Conservation (phyloP, 2,329 filamentous ascomycete genomes). For the Anthostomella pinea region DNA sequence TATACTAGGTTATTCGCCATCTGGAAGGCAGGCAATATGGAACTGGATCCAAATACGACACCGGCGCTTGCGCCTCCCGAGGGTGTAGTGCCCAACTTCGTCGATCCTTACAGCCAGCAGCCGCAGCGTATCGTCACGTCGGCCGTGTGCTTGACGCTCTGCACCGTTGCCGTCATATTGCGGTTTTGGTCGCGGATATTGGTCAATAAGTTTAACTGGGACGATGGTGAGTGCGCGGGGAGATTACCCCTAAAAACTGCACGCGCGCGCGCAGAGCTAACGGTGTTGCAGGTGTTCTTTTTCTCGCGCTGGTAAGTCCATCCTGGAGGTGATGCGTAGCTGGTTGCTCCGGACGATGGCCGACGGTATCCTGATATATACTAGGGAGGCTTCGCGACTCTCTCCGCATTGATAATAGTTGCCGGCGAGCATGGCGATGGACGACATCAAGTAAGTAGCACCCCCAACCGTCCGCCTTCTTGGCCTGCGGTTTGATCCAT, state of each 20-base stretch:
- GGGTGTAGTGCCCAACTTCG: conserved; percentile 1
- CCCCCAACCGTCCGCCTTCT: no score
- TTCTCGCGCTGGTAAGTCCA: neutral
- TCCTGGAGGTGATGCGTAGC: no score
- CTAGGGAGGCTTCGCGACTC: neutral
- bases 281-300: neutral
- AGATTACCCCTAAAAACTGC: neutral
- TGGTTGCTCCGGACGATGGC: no score
- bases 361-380: no score
- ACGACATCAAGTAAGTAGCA: neutral
- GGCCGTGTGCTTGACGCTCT: neutral
- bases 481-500: neutral
- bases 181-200: conserved; percentile 1
- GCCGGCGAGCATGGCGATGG: neutral
- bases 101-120: conserved; percentile 1
- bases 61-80: conserved; percentile 1
- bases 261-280: neutral
- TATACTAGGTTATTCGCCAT: no score
- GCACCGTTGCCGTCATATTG: neutral
- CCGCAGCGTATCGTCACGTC: conserved; percentile 1
- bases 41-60: neutral
- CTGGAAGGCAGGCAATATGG: no score
- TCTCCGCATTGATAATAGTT: neutral
- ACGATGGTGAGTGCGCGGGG: neutral
- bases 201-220: neutral